Base-by-base conservation (phyloP, 805 yeast species). In the Yarrowia divulgata region DNA sequence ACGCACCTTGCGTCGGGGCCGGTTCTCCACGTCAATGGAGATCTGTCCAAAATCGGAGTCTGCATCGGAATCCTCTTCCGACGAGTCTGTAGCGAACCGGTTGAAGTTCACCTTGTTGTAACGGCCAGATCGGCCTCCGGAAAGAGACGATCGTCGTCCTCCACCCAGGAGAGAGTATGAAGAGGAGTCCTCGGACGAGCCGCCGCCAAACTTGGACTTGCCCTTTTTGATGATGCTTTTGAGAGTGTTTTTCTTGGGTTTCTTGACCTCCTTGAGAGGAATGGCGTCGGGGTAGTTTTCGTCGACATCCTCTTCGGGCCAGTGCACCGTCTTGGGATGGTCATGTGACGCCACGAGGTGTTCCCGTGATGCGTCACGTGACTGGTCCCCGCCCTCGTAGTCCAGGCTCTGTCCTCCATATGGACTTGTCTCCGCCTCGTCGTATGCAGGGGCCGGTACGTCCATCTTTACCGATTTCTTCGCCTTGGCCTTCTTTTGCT, bases 151-250 rank as follows among this genome's bases (percentile, higher is more conserved):
- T 6, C 64, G 37, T 18, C 66, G n/a, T 5, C 66, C 66, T 18
- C 66, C 66, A 1, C 64, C 64, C 23, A 57, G 39, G 29, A 57
- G 49, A 2, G 64, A 57, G 32, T 57, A 57, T 3, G 64, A 57
- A 7, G 64, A 57, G 23, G 49, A 57, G 39, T 57, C 64, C 8
- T 57, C 64, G n/a, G 37, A n/a, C 8, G 64, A 32, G 49, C 32
- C 42, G n/a, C 66, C 66, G 18, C 66, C 66, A 34, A 49, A 63
- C 35, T 63, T 63, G 48, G 57, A 48, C 50, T 63, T 63, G 68
- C 68, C 68, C 48, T 63, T 63, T 63, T 63, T 63, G 46, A 63
- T 48, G 57, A 63, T 49, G 32, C 57, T 48, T 40, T 63, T 63
- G 35, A 63, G 45, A 2, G 46, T 57, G 23, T 57, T 57, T 7